Base-by-base conservation (phyloP, 2,329 filamentous ascomycete genomes). In the Exophiala sideris region DNA sequence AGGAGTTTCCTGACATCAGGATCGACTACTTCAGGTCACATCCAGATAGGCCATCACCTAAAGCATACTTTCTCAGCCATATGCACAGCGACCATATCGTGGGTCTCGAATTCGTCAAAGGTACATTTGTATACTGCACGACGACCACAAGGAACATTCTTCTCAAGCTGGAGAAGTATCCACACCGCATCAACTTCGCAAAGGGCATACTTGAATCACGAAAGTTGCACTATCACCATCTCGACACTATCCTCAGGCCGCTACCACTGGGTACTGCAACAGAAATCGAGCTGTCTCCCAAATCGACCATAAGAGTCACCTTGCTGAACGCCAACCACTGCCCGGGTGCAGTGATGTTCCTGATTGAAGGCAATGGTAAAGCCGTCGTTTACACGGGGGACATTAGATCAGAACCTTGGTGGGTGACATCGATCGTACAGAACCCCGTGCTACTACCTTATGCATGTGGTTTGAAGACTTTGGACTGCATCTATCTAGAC, bases 301-400 rank as follows among this genome's bases (percentile, higher is more conserved):
- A 82, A 1, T 79, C 80, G 44, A 74, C 72, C n/a, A 83, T 96
- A 20, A 83, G 85, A 44, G 89, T 95, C 14, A 96, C 91, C 0
- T 76, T 96, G 0, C 82, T 96, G 48, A 87, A 96, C 73, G 91
- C 92, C 1, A 96, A 97, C 64, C 92, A 96, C 67, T 97, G 92
- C 64, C 81, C 87, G 0, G 91, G 92, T 0, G 85, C 90, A 14
- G 89, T 94, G 14, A 95, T 96, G 90, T 96, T 96, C 66, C 75
- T 96, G 14, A 87, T 96, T 24, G 89, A 96, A 71, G 84, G 83
- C 1, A 71, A 82, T 49, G 79, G 77, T 0, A 88, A 84, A 57
- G 85, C 90, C 0, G 79, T 95, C 1, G 73, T 96, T 0, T 97
- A 96, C 65, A 96, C 91, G 0, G 91, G 91, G 4, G 92, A 96